Conservation (phyloP, 1,139 yeast species). For the Zhuliangozyma parablackwelliae region DNA sequence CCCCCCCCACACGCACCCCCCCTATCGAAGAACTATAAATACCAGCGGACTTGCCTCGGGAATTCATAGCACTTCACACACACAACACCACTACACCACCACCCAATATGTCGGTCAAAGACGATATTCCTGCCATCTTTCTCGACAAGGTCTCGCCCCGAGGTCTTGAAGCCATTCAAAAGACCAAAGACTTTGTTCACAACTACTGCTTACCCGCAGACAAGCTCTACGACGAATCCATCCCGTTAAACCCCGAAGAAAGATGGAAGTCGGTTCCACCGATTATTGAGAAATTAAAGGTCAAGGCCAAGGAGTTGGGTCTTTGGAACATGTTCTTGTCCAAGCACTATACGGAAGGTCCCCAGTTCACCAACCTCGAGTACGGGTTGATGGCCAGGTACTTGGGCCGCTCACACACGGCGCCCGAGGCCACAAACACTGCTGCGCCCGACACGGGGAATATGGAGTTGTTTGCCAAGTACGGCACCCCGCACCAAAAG, state of each 20-base stretch:
- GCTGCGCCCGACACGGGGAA: constrained; percentile 75
- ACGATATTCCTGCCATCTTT: constrained; percentile 44
- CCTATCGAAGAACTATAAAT: not conserved
- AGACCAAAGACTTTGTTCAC: constrained; percentile 50
- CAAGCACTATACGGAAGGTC: constrained; percentile 54
- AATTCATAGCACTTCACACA: too few relatives aligned
- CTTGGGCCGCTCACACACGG: constrained; percentile 53
- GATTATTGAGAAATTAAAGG: constrained; percentile 50
- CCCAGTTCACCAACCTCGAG: constrained; percentile 63
- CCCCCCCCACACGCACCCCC: not conserved
- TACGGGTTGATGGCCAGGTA: constrained; percentile 70
- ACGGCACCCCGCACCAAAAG: constrained; percentile 52
- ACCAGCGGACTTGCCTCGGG: not conserved
- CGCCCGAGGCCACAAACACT: constrained; percentile 63
- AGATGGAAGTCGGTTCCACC: constrained; percentile 53
- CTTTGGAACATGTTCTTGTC: constrained; percentile 66
- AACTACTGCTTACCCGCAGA: constrained; percentile 61
- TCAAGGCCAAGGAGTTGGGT: constrained; percentile 52
- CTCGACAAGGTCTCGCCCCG: constrained; percentile 42
- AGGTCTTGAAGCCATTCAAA: constrained; percentile 50
- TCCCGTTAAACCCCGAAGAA: constrained; percentile 33
- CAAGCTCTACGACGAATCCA: constrained; percentile 35
- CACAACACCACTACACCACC: too few relatives aligned
- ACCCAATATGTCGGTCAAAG: constrained; percentile 22
- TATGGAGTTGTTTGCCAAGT: constrained; percentile 64